Conservation (phyloP, 345 rosid genomes). For the Microthlaspi erraticum region DNA sequence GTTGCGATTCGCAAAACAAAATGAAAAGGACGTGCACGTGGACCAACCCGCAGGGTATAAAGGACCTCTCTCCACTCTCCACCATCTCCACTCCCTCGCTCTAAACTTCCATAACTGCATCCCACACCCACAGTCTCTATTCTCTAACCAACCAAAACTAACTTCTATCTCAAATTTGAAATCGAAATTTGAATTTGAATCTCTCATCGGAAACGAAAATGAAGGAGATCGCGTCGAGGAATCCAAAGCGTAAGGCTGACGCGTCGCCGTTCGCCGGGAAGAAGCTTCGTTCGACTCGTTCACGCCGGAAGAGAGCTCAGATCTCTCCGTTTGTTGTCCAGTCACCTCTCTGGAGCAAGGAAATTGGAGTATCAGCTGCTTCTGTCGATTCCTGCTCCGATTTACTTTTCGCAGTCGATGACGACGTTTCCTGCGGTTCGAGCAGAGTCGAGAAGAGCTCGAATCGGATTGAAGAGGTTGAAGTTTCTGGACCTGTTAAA, state of each 20-base stretch:
- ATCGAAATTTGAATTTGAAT: constrained; percentile 33
- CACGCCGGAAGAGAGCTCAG: constrained; percentile 54
- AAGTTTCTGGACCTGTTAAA: constrained; percentile 41
- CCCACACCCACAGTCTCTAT: constrained; percentile 15
- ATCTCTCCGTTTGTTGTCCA: constrained; percentile 47
- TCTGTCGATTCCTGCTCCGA: constrained; percentile 51
- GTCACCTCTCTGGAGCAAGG: constrained; percentile 21
- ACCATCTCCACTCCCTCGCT: constrained; percentile 28
- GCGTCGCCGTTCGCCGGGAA: constrained; percentile 40
- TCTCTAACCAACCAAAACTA: constrained; percentile 34
- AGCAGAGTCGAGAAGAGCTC: constrained; percentile 49
- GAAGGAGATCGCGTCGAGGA: constrained; percentile 43
- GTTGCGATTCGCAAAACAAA: constrained; percentile 8
- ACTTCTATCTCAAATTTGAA: constrained; percentile 43
- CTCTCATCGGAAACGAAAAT: constrained; percentile 8
- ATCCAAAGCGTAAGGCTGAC: constrained; percentile 41
- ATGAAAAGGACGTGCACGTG: constrained; percentile 37
- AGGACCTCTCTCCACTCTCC: constrained; percentile 12
- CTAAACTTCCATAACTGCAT: constrained; percentile 48
- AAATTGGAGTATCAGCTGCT: constrained; percentile 38
- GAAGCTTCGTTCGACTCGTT: constrained; percentile 62
- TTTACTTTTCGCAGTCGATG: constrained; percentile 47
- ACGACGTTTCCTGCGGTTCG: constrained; percentile 54
- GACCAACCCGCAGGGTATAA: constrained; percentile 42
- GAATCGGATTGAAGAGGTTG: constrained; percentile 43